Conservation (phyloP, 305 asterid genomes). For the Plantago rigida region DNA sequence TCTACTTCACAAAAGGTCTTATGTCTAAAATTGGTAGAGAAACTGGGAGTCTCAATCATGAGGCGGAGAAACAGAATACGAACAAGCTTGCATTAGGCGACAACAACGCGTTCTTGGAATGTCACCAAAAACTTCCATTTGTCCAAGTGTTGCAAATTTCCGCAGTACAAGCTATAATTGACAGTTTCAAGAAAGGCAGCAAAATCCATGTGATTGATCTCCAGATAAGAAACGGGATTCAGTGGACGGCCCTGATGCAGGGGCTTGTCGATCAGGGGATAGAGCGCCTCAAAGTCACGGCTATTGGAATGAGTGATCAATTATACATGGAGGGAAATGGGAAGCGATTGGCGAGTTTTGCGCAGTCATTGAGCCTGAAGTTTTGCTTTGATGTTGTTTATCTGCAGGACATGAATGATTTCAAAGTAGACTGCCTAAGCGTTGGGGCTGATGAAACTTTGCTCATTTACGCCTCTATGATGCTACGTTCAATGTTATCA, state of each 20-base stretch:
- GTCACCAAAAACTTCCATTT: slow-evolving; percentile 46
- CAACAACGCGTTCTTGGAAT: slow-evolving; percentile 35
- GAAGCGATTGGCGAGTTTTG: slow-evolving; percentile 39
- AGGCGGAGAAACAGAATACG: slow-evolving; percentile 8
- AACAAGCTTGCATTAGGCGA: slow-evolving; percentile 32
- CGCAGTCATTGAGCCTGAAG: slow-evolving; percentile 38
- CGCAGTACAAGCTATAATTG: slow-evolving; percentile 45
- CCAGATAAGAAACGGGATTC: slow-evolving; percentile 57
- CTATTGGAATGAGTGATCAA: slow-evolving; percentile 38
- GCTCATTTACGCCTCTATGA: slow-evolving; percentile 33
- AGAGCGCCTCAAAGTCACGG: slow-evolving; percentile 40
- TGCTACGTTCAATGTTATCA: slow-evolving; percentile 41
- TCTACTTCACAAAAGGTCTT: slow-evolving; percentile 44
- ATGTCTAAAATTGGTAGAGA: slow-evolving; percentile 32
- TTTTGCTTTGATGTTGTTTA: slow-evolving; percentile 36
- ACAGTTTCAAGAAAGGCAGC: slow-evolving; percentile 27
- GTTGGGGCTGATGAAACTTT: slow-evolving; percentile 40
- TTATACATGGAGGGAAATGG: slow-evolving; percentile 38
- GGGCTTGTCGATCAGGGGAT: slow-evolving; percentile 37
- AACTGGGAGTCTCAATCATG: slow-evolving; percentile 24
- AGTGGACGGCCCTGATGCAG: slow-evolving; percentile 57
- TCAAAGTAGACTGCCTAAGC: slow-evolving; percentile 30
- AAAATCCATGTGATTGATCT: slow-evolving; percentile 60
- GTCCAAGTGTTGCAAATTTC: slow-evolving; percentile 46
- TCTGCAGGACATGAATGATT: slow-evolving; percentile 36